Base-by-base conservation (phyloP, 2,329 filamentous ascomycete species). In the Metarhizium robertsii region DNA sequence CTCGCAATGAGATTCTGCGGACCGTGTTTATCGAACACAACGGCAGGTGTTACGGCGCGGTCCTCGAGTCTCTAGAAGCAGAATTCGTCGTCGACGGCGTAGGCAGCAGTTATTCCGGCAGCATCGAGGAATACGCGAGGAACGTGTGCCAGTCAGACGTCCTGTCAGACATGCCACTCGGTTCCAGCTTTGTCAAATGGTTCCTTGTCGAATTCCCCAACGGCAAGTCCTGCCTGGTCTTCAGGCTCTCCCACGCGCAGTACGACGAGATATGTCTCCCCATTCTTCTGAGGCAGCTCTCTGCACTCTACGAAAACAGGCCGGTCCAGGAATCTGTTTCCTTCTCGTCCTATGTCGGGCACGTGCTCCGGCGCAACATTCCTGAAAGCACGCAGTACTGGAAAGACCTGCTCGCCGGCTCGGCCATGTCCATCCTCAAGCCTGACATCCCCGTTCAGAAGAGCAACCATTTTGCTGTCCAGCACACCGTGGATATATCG, bases 231-330 rank as follows among this genome's bases (percentile, higher is more conserved):
- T 75, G 70, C 50, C 77, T 87, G 14, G 70, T 79, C 57, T 76
- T 86, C 65, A 79, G 84, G 55, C 78, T 88, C 55, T 87, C 84
- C 0, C 85, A 88, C 65, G 81, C 84, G 0, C 84, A 87, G 61
- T 87, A 87, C 63, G 85, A 88, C 60, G 85, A 85, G 59, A 83
- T 87, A 25, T 87, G 80, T 60, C 74, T 87, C 8, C 79, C 83
- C 0, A 71, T 76, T n/a, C 75, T 87, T 20, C 76, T 87, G 56
- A 75, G 74, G 18, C 81, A 86, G 62, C 77, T 87, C 45, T 79
- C 79, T 3, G 73, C 75, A 0, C 71, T 85, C 6, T 70, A 70
- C 57, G 55, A 65, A 47, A 58, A 57, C 53, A 59, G 61, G 45
- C 59, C 67, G 0, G 64, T 67, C 0, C 61, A 63, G 4, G 60